These are phyloP conservation scores for Aspergillus spinulosporus DNA, from an alignment of 2,329 filamentous ascomycete genomes.

Conservation along the genomic window DNA sequence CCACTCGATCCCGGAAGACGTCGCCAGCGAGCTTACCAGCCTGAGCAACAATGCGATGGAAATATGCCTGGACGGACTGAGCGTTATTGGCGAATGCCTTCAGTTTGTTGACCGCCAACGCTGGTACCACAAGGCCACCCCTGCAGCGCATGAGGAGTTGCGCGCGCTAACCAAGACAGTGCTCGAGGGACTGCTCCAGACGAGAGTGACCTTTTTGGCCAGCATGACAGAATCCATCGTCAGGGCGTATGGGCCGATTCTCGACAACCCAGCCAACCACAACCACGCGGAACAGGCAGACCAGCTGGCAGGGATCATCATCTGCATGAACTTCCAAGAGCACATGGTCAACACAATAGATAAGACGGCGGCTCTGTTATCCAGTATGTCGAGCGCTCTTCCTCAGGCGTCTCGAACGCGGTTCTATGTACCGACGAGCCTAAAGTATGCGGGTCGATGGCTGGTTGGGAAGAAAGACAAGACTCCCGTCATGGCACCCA, in stretches of 20 bases:
- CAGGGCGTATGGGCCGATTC: conserved; percentile 5
- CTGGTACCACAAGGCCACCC: conserved; percentile 29
- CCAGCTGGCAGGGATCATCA: conserved; percentile 43
- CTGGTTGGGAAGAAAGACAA: conserved; percentile 30
- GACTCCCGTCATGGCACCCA: conserved; percentile 23
- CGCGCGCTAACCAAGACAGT: conserved; percentile 19
- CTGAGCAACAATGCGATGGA: conserved; percentile 31
- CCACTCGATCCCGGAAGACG: conserved; percentile 33
- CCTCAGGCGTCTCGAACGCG: conserved; percentile 36
- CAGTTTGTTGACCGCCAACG: conserved; percentile 31
- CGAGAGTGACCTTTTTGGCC: conserved; percentile 27
- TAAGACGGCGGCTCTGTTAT: conserved; percentile 31
- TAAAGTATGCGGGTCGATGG: conserved; percentile 46
- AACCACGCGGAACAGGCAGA: conserved; percentile 24
- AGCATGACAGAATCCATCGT: conserved; percentile 47
- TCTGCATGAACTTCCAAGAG: conserved; percentile 53
- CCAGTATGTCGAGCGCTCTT: conserved; percentile 40
- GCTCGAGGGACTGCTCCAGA: conserved; percentile 28
- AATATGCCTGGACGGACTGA: conserved; percentile 25
- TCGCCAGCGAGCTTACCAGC: conserved; percentile 34
- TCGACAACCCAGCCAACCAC: neutral
- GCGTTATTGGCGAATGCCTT: conserved; percentile 19
- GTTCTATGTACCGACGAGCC: conserved; percentile 47
- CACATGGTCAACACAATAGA: conserved; percentile 31
- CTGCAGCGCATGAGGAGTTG: conserved; percentile 2